Conservation (phyloP, 345 rosid genomes). For the Citrus sp. region DNA sequence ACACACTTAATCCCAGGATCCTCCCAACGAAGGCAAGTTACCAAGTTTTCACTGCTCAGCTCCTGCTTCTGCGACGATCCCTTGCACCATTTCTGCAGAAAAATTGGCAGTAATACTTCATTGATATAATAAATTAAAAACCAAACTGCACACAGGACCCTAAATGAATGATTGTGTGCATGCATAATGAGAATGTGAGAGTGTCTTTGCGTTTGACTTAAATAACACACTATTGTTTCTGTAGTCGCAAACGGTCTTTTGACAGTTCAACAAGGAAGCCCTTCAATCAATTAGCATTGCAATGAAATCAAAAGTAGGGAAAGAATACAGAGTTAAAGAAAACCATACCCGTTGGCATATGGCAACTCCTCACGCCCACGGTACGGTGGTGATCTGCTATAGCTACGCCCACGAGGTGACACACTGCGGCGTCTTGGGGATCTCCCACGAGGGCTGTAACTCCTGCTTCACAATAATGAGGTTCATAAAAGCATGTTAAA, state of each 20-base stretch:
- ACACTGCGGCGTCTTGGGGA: slow-evolving; percentile 80
- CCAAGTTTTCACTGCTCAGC: slow-evolving; percentile 42
- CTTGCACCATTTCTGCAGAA: slow-evolving; percentile 69
- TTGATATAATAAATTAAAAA: not conserved
- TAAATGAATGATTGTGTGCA: not conserved
- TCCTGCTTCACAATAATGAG: slow-evolving; percentile 37
- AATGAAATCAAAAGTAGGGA: not conserved
- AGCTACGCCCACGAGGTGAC: slow-evolving; percentile 89
- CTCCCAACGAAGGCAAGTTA: slow-evolving; percentile 18
- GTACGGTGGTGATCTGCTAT: slow-evolving; percentile 84
- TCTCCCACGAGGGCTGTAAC: slow-evolving; percentile 85
- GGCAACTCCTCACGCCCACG: slow-evolving; percentile 81
- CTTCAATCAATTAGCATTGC: not conserved
- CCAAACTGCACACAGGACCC: not conserved
- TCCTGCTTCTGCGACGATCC: slow-evolving; percentile 93
- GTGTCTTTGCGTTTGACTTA: not conserved
- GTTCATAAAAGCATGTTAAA: not conserved
- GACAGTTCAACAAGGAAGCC: not conserved
- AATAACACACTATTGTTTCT: not conserved
- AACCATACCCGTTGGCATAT: slow-evolving; percentile 80
- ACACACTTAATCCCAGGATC: slow-evolving; percentile 46
- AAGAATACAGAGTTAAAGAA: not conserved
- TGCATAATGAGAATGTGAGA: not conserved
- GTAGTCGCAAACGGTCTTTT: not conserved
- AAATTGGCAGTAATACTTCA: slow-evolving; percentile 11